Conservation (phyloP, 2,329 filamentous ascomycete species). For the Triangularia verruculosa region DNA sequence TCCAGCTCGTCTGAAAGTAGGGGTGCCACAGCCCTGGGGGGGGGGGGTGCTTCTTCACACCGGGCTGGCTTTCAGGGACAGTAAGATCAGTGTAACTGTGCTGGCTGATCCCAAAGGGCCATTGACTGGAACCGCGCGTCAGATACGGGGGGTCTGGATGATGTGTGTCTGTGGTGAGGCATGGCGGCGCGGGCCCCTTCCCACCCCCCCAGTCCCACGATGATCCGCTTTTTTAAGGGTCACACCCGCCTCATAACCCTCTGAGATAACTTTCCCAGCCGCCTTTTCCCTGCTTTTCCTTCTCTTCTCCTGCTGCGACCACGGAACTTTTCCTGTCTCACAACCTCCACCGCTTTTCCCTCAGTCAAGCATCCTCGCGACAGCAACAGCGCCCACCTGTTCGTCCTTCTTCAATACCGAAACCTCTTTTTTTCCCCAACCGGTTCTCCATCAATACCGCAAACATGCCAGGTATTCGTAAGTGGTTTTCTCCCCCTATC, state of each 20-base stretch:
- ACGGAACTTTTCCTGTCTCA: background rate
- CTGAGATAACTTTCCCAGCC: background rate
- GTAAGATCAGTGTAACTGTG: too few species aligned
- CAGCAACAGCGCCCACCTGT: background rate
- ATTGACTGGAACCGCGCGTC: too few species aligned
- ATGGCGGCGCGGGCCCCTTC: background rate
- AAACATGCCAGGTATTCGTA: conserved; percentile 54
- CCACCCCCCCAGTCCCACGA: background rate
- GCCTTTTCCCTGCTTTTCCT: background rate
- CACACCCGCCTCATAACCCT: background rate
- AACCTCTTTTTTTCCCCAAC: background rate
- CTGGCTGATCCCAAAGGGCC: too few species aligned
- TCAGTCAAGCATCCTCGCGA: background rate
- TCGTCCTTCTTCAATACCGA: background rate
- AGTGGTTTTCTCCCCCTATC: conserved; percentile 33
- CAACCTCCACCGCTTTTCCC: background rate
- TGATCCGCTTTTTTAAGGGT: conserved; percentile 3
- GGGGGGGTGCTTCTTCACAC: background rate
- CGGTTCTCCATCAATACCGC: conserved; percentile 20
- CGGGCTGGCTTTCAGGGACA: background rate
- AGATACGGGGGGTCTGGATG: background rate
- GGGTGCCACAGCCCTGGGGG: background rate
- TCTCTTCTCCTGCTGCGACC: background rate
- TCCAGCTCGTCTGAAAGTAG: background rate
- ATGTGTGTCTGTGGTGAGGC: background rate